phyloP scores from a whole-genome alignment of 2,329 filamentous ascomycete genomes.

The Sarocladium kiliense region DNA sequence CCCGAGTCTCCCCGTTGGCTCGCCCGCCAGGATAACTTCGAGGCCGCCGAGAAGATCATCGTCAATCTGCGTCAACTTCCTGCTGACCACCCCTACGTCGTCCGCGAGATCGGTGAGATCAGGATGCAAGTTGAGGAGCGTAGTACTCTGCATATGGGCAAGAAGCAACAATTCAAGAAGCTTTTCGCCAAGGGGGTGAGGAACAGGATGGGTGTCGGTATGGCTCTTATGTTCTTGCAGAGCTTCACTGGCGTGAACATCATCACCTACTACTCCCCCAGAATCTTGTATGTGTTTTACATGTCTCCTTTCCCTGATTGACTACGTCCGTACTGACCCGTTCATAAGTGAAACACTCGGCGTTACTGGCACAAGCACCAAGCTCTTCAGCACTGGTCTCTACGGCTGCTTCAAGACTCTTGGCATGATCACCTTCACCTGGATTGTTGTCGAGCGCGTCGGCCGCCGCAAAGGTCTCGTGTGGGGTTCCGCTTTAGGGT shows the following conservation, averaged over 20 bases:
- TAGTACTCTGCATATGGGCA: constrained; percentile 20
- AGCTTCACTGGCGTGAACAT: constrained; percentile 46
- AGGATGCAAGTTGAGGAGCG: constrained; percentile 43
- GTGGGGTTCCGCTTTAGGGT: constrained; percentile 28
- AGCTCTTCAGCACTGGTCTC: constrained; percentile 34
- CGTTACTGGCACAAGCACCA: constrained; percentile 24
- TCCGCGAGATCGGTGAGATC: constrained; percentile 37
- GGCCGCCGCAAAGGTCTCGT: constrained; percentile 44
- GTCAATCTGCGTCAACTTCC: constrained; percentile 24
- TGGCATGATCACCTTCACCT: constrained; percentile 31
- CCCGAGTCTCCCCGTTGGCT: constrained; percentile 54
- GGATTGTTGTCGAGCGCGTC: constrained; percentile 41
- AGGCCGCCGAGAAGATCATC: constrained; percentile 29
- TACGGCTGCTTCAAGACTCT: constrained; percentile 33
- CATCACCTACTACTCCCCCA: constrained; percentile 47
- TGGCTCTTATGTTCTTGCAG: constrained; percentile 42
- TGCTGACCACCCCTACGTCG: constrained; percentile 22
- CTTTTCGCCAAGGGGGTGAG: constrained; percentile 30
- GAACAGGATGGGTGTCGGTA: constrained; percentile 35
- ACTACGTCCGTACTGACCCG: not conserved
- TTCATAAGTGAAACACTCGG: constrained; percentile 25
- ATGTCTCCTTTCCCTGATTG: not conserved
- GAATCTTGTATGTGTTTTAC: constrained; percentile 11
- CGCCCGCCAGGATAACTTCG: constrained; percentile 50
- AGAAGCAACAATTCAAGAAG: constrained; percentile 24